Conservation (phyloP, 1,284 basidiomycete species). For the Trichosporon inkin region DNA sequence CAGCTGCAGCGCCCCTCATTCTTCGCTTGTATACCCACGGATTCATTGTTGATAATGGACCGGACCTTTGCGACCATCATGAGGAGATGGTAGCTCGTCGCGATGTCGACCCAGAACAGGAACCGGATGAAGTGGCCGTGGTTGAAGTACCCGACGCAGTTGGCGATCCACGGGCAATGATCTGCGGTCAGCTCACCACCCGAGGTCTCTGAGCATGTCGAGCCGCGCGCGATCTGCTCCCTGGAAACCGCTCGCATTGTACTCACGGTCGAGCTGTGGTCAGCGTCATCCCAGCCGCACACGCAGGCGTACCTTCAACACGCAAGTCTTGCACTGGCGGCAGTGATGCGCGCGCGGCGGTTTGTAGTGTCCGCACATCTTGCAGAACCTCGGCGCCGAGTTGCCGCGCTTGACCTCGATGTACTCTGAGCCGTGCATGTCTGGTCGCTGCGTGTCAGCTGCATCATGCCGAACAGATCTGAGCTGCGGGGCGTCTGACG, state of each 20-base stretch:
- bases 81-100: conserved; percentile 63
- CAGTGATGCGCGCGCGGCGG: conserved; percentile 75
- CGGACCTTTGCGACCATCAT: conserved; percentile 70
- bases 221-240: neutral
- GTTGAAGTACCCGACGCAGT: conserved; percentile 74
- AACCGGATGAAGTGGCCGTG: conserved; percentile 89
- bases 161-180: conserved; percentile 61
- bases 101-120: conserved; percentile 83
- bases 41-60: conserved; percentile 50
- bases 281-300: neutral
- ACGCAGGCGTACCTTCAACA: conserved; percentile 26
- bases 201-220: neutral
- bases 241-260: neutral
- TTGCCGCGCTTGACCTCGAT: conserved; percentile 83
- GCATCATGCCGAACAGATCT: neutral
- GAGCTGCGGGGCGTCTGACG: neutral
- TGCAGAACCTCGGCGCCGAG: conserved; percentile 72
- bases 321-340: conserved; percentile 70
- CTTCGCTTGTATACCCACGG: conserved; percentile 26
- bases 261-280: conserved; percentile 37
- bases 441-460: conserved; percentile 60
- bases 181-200: conserved; percentile 57
- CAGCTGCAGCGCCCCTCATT: neutral
- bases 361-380: conserved; percentile 59
- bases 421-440: conserved; percentile 62